Conservation (phyloP, 306 rosid genomes). For the Cajanus cajan region DNA sequence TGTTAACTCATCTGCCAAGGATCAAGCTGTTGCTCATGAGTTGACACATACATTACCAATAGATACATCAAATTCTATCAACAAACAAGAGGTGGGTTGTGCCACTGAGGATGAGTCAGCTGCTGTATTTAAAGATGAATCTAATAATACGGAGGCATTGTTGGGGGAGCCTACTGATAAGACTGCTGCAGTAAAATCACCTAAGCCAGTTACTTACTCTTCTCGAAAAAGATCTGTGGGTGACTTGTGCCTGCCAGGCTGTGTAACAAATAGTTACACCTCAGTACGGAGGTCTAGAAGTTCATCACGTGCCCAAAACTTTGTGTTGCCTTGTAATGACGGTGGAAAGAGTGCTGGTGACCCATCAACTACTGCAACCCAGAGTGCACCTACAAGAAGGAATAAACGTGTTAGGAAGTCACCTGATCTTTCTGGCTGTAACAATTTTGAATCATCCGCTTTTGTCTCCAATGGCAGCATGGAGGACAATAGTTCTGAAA, state of each 20-base stretch:
- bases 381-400: slow-evolving; percentile 45
- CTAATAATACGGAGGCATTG: slow-evolving; percentile 41
- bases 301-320: slow-evolving; percentile 54
- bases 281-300: slow-evolving; percentile 64
- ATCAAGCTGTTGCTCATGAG: slow-evolving; percentile 46
- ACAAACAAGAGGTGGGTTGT: slow-evolving; percentile 46
- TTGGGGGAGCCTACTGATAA: slow-evolving; percentile 49
- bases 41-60: slow-evolving; percentile 35
- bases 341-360: slow-evolving; percentile 37
- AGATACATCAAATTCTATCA: slow-evolving; percentile 43
- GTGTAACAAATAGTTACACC: slow-evolving; percentile 39
- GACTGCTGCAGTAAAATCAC: slow-evolving; percentile 35
- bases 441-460: slow-evolving; percentile 57
- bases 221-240: slow-evolving; percentile 65
- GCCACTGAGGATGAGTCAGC: slow-evolving; percentile 51
- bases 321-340: slow-evolving; percentile 39
- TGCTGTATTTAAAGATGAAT: slow-evolving; percentile 42
- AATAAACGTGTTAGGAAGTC: slow-evolving; percentile 57
- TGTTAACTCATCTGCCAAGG: slow-evolving; percentile 44
- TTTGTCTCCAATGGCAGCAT: slow-evolving; percentile 59
- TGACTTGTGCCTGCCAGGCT: slow-evolving; percentile 41
- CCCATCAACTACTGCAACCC: slow-evolving; percentile 40
- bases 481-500: slow-evolving; percentile 73
- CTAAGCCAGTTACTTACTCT: slow-evolving; percentile 48
- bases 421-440: slow-evolving; percentile 58